These are phyloP conservation scores for Plenodomus biglobosus DNA, from an alignment of 2,329 filamentous ascomycete genomes.

Conservation along the genomic window DNA sequence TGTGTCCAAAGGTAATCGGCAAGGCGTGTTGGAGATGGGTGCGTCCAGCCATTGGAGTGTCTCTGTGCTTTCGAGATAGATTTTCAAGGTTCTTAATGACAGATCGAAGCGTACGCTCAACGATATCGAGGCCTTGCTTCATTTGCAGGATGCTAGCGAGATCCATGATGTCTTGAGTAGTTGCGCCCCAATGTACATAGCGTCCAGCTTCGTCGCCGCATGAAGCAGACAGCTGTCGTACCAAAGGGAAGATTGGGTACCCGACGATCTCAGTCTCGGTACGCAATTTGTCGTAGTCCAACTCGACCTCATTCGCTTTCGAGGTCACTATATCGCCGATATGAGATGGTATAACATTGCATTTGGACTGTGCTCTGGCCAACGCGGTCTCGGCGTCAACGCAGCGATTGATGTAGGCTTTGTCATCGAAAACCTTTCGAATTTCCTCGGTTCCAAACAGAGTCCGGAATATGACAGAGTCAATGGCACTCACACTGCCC, in stretches of 20 bases:
- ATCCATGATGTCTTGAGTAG: constrained; percentile 63
- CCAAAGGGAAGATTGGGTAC: constrained; percentile 56
- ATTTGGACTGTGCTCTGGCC: constrained; percentile 54
- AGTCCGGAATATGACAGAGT: constrained; percentile 55
- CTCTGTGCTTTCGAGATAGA: constrained; percentile 51
- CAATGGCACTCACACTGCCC: constrained; percentile 46
- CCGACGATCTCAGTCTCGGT: constrained; percentile 56
- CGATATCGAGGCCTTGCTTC: constrained; percentile 52
- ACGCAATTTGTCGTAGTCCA: constrained; percentile 50
- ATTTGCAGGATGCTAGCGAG: constrained; percentile 57
- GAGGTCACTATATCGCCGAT: constrained; percentile 38
- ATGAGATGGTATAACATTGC: constrained; percentile 51
- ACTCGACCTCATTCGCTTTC: constrained; percentile 32
- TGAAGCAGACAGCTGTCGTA: constrained; percentile 50
- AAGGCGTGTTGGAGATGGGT: constrained; percentile 62
- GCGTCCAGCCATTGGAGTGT: constrained; percentile 60
- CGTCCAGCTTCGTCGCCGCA: constrained; percentile 43
- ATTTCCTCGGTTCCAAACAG: constrained; percentile 57
- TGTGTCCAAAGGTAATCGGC: constrained; percentile 61
- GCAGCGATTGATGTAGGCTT: constrained; percentile 52
- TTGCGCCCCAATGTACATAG: constrained; percentile 62
- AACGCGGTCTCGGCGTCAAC: constrained; percentile 57
- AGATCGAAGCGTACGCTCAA: constrained; percentile 49
- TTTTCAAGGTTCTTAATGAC: constrained; percentile 49
- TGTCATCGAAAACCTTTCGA: constrained; percentile 54